A percentile compares a stretch with the other conserved stretches of the same genome.
phyloP scores from a whole-genome alignment of 495 filamentous ascomycete species.

The Xylaria longipes region DNA sequence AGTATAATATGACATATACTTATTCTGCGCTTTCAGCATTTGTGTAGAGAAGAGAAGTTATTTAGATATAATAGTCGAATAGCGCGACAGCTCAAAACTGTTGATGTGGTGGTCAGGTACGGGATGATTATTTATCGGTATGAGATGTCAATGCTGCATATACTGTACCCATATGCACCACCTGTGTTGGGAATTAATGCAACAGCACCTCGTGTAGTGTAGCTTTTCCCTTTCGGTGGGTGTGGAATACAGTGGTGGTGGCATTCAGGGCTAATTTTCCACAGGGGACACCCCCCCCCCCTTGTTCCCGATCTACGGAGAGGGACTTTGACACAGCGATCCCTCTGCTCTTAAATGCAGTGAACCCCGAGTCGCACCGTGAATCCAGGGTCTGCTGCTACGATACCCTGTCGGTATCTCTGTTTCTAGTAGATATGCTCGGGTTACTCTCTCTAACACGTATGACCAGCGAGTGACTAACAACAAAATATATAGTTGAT shows the following conservation, averaged over 20 bases:
- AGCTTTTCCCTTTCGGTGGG: neutral
- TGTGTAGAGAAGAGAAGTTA: neutral
- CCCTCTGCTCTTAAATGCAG: neutral
- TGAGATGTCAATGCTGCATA: conserved; percentile 2
- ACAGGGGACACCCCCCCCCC: neutral
- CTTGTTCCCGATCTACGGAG: conserved; percentile 18
- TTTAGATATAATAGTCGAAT: neutral
- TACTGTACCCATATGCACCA: neutral
- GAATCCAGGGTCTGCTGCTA: neutral
- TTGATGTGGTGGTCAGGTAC: neutral
- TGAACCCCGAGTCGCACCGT: conserved; percentile 10
- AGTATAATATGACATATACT: neutral
- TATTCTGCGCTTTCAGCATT: neutral
- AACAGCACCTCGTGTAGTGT: neutral
- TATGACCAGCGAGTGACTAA: neutral
- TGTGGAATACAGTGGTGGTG: conserved; percentile 5
- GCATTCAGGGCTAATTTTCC: no score
- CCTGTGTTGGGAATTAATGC: neutral
- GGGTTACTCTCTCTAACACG: neutral
- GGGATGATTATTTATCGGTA: neutral
- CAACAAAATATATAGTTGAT: neutral
- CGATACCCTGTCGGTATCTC: neutral
- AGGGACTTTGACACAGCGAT: conserved; percentile 1
- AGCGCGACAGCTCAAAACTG: neutral
- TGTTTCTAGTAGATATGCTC: neutral